Base-by-base conservation (phyloP, 2,329 filamentous ascomycete genomes). In the Fusarium kyushuense region DNA sequence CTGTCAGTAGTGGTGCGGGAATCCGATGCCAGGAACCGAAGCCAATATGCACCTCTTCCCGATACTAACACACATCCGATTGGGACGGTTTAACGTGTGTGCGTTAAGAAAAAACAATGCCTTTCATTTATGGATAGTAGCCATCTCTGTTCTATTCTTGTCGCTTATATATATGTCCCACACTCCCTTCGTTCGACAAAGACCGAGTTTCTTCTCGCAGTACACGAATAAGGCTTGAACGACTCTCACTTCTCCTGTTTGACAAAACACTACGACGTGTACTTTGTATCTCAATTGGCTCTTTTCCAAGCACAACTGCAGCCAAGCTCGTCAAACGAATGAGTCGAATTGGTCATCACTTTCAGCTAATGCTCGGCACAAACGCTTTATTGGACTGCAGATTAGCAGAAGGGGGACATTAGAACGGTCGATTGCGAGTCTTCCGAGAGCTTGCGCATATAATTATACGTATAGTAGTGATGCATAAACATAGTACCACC, bases 21-120 rank as follows among this genome's bases (percentile, higher is more conserved):
- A 36, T 36, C 48, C 30, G 17, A 56, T 54, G 64, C 41, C 64
- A 70, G 68, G 67, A 46, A 51, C 67, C 54, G 51, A 25, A 25
- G 54, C 54, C 27, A 42, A 36, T 43, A 27, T 43, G 23, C 40
- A 57, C 38, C 29, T 19, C 38, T n/a, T 57, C 11, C 54, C n/a
- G 23, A 48, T 13, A 47, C 35, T 38, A 10, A 48, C 46, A 63
- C 52, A 32, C 63, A 51, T 29, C 12, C 5, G 13, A 3, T 23
- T 43, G 43, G 35, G 17, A 3, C 1, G 10, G 21, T 33, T 9
- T 9, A 17, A 33, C 16, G n/a, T 7, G 5, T 30, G 8, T 32
- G 23, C 14, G n/a, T 6, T 14, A 21, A 29, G 47, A 51, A 8
- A 12, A 19, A 51, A 29, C 6, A 33, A 4, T 12, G 10, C 14